These are phyloP conservation scores for Aspergillus ochraceoroseus DNA, from an alignment of 2,329 filamentous ascomycete genomes.

Conservation along the genomic window DNA sequence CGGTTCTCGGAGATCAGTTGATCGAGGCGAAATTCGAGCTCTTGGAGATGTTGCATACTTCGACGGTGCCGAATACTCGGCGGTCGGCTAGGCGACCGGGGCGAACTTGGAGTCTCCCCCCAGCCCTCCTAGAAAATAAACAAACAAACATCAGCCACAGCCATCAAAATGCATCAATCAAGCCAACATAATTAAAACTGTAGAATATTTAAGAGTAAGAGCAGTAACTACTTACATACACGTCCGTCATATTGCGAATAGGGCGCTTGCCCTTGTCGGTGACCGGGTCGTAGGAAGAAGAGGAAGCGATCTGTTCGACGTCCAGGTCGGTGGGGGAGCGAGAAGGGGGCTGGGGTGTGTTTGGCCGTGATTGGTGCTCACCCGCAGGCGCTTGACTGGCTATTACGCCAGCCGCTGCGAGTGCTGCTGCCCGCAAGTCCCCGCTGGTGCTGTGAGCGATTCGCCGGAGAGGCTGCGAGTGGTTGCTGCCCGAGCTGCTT, in stretches of 20 bases:
- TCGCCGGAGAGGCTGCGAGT: conserved; percentile 55
- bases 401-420: conserved; percentile 61
- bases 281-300: conserved; percentile 64
- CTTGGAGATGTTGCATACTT: conserved; percentile 88
- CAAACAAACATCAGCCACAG: conserved; percentile 13
- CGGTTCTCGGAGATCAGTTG: conserved; percentile 82
- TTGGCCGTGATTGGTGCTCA: conserved; percentile 18
- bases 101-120: conserved; percentile 78
- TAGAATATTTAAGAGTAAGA: conserved; percentile 18
- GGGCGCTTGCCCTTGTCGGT: conserved; percentile 84
- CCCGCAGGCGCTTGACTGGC: conserved; percentile 52
- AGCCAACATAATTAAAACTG: conserved; percentile 12
- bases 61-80: conserved; percentile 95
- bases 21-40: conserved; percentile 81
- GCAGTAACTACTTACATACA: conserved; percentile 67
- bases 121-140: conserved; percentile 69
- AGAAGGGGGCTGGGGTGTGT: conserved; percentile 30
- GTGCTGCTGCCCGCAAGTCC: conserved; percentile 44
- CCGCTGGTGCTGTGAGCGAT: conserved; percentile 64
- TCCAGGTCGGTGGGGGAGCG: conserved; percentile 26
- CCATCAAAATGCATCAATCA: conserved; percentile 7
- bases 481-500: conserved; percentile 42
- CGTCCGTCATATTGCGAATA: conserved; percentile 80
- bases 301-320: conserved; percentile 43
- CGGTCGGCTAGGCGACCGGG: conserved; percentile 86